Evolutionary conservation across 2,329 filamentous ascomycete genomes (phyloP).

Genomic region (Aulographum hederae): DNA sequence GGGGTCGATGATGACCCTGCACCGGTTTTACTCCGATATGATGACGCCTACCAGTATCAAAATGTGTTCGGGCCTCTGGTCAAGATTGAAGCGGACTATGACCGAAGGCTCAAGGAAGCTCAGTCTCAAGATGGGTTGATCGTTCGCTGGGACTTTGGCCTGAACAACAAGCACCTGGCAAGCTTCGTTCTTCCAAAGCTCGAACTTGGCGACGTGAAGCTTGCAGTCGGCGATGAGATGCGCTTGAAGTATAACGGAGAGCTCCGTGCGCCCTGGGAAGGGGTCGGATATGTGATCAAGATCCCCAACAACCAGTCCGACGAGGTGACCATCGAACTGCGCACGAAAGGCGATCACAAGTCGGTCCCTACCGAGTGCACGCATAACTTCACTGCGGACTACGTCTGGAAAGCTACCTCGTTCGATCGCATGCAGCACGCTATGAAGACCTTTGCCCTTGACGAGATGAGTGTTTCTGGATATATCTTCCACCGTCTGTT

Average conservation of each 20-base stretch:
- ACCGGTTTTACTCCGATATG: constrained; percentile 81
- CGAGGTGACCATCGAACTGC: constrained; percentile 86
- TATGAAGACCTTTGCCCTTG: constrained; percentile 97
- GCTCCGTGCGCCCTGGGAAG: constrained; percentile 82
- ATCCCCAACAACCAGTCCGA: constrained; percentile 99
- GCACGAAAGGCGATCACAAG: constrained; percentile 90
- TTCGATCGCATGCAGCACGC: constrained; percentile 98
- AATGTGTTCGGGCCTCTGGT: constrained; percentile 96
- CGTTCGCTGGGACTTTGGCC: constrained; percentile 82
- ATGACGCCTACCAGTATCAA: constrained; percentile 96
- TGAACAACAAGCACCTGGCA: constrained; percentile 94
- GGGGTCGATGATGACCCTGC: constrained; percentile 90
- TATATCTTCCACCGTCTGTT: constrained; percentile 97
- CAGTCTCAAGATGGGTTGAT: constrained; percentile 92
- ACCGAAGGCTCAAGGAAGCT: constrained; percentile 95
- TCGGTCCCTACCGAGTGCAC: constrained; percentile 90
- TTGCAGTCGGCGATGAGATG: constrained; percentile 98
- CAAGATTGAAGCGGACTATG: constrained; percentile 98
- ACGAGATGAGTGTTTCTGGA: constrained; percentile 95
- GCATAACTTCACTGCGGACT: constrained; percentile 95
- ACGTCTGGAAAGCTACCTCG: constrained; percentile 98
- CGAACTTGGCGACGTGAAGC: constrained; percentile 91
- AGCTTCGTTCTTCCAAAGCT: constrained; percentile 95
- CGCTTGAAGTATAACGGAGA: constrained; percentile 91
- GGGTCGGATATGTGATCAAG: constrained; percentile 96